Base-by-base conservation (phyloP, 177 flowering plant species). In the Vitis hybrid region DNA sequence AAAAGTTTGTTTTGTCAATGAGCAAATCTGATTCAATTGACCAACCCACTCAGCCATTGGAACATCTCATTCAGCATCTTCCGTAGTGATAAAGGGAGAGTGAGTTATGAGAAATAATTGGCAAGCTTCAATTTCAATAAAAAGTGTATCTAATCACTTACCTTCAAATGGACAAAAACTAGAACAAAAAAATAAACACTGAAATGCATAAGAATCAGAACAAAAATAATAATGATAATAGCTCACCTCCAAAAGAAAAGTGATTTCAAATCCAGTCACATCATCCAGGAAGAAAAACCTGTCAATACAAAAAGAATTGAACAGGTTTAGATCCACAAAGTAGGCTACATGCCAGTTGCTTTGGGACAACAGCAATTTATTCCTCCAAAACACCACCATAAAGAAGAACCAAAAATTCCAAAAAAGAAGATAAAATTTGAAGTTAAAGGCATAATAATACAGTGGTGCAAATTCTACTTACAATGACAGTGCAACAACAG, bases 211-310 rank as follows among this genome's bases (percentile, higher is more conserved):
- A 35, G 63, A 55, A 27, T 11, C 1, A 14, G 12, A 49, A 3
- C n/a, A 12, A 13, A 13, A 58, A 55, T 24, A 61, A 56, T 49
- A 15, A 13, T 15, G 18, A 10, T 15, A 56, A 41, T 14, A 13
- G 27, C 68, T 65, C 74, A 93, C 98, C 96, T 93, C 97, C 79
- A 95, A 64, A 62, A 93, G 91, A 71, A 85, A 90, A 5, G 97
- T 88, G 73, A 95, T 88, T 69, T 96, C 98, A 77, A 96, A 96
- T 50, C 99, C 98, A 70, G 98, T 96, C 58, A 96, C 24, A 76
- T 96, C 99, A 74, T 96, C 99, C 63, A 93, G 87, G 82, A 96
- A 96, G 86, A 96, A 96, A 72, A 96, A 96, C 89, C 99, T 93
- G 84, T 66, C 46, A 68, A 27, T 56, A 66, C 58, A 76, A 35